Evolutionary conservation across 1,284 basidiomycete genomes (phyloP).

Genomic region (Ustilago xerochloae): DNA sequence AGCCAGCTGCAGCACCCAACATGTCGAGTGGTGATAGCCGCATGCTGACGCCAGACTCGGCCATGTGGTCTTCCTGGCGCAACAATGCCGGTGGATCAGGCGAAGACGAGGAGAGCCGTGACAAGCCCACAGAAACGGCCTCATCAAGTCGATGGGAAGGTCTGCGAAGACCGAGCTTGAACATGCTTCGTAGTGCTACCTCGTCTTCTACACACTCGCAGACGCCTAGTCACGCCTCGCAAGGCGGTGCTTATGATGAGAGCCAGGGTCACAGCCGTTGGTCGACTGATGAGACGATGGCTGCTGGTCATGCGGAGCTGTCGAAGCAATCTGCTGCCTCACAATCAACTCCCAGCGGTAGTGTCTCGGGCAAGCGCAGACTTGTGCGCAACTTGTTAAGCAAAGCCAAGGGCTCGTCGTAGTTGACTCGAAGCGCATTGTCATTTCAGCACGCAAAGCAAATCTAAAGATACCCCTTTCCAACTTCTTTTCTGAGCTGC

Average conservation of each 20-base stretch:
- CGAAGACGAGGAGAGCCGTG: slow-evolving; percentile 5
- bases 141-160: slow-evolving; percentile 31
- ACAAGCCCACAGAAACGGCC: neutral
- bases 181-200: slow-evolving; percentile 36
- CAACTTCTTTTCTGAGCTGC: neutral
- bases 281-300: slow-evolving; percentile 18
- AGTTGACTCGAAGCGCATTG: neutral
- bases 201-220: slow-evolving; percentile 32
- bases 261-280: slow-evolving; percentile 12
- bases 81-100: neutral
- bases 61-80: slow-evolving; percentile 19
- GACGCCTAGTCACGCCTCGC: slow-evolving; percentile 19
- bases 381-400: slow-evolving; percentile 38
- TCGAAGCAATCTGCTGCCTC: neutral
- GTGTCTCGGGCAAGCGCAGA: slow-evolving; percentile 14
- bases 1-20: neutral
- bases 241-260: slow-evolving; percentile 9
- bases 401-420: slow-evolving; percentile 39
- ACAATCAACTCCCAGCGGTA: neutral
- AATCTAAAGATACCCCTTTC: slow-evolving; percentile 4
- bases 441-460: neutral
- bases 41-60: slow-evolving; percentile 25
- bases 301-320: neutral
- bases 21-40: slow-evolving; percentile 6
- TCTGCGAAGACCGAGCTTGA: slow-evolving; percentile 35